Conservation (phyloP, 495 filamentous ascomycete species). For the Penicillium argentinense region DNA sequence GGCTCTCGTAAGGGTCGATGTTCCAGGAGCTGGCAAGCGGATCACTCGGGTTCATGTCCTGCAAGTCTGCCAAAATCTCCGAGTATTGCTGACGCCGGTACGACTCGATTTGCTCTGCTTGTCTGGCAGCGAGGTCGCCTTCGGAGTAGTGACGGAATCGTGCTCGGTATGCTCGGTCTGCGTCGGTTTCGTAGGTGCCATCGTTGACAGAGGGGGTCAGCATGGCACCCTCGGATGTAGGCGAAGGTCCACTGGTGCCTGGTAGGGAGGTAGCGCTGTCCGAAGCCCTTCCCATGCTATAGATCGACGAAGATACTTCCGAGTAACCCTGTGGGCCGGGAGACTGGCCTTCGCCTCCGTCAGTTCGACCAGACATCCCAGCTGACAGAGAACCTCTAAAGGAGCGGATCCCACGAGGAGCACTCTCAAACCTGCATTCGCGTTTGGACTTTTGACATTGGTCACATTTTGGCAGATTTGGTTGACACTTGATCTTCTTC, state of each 20-base stretch:
- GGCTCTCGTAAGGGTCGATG: slow-evolving; percentile 59
- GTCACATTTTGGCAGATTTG: slow-evolving; percentile 77
- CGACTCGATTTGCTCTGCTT: slow-evolving; percentile 10
- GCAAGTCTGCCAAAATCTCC: slow-evolving; percentile 36
- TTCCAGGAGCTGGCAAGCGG: slow-evolving; percentile 59
- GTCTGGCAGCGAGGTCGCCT: slow-evolving; percentile 18
- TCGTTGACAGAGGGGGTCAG: slow-evolving; percentile 32
- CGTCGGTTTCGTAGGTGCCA: slow-evolving; percentile 27
- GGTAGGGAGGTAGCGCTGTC: slow-evolving; percentile 37
- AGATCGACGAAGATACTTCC: slow-evolving; percentile 35
- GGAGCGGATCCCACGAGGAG: slow-evolving; percentile 45
- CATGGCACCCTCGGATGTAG: slow-evolving; percentile 34
- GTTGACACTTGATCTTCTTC: slow-evolving; percentile 97
- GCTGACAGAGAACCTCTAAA: slow-evolving; percentile 25
- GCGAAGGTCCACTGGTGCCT: slow-evolving; percentile 36
- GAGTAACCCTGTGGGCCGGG: slow-evolving; percentile 19
- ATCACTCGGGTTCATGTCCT: slow-evolving; percentile 36
- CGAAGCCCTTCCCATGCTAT: slow-evolving; percentile 35
- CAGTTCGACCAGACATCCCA: slow-evolving; percentile 21
- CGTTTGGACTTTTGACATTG: slow-evolving; percentile 89
- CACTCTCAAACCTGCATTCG: slow-evolving; percentile 82
- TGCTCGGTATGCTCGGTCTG: slow-evolving; percentile 25
- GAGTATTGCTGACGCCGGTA: slow-evolving; percentile 28
- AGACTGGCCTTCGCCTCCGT: slow-evolving; percentile 23
- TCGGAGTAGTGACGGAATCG: slow-evolving; percentile 16